phyloP scores from a whole-genome alignment of 1,284 basidiomycete species.

The Austroboletus rostrupii region DNA sequence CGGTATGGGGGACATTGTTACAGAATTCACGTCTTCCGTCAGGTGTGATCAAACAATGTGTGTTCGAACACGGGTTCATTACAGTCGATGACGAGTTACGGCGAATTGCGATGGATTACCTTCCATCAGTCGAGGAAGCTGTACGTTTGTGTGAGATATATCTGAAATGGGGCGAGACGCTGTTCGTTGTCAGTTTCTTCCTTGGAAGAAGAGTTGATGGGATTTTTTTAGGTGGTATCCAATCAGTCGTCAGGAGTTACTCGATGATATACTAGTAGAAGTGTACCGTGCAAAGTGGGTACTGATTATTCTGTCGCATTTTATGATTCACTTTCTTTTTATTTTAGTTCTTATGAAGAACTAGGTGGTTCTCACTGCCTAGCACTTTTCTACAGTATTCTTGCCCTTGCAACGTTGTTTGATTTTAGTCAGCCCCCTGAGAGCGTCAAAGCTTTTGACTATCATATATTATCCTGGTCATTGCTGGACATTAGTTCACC shows the following conservation, averaged over 20 bases:
- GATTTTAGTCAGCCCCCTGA: conserved; percentile 42
- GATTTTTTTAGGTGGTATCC: conserved; percentile 32
- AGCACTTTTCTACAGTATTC: conserved; percentile 52
- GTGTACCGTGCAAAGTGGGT: conserved; percentile 46
- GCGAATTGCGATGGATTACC: conserved; percentile 37
- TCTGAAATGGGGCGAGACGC: conserved; percentile 46
- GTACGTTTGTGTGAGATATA: conserved; percentile 53
- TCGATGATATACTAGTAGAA: conserved; percentile 45
- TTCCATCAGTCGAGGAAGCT: conserved; percentile 53
- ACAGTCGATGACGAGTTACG: conserved; percentile 33
- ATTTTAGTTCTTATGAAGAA: conserved; percentile 32
- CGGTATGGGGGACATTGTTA: conserved; percentile 14
- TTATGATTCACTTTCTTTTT: conserved; percentile 2
- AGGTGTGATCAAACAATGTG: conserved; percentile 29
- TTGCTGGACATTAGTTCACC: conserved; percentile 46
- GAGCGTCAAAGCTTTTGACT: conserved; percentile 52
- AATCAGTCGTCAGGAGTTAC: conserved; percentile 39
- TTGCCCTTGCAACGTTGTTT: conserved; percentile 49
- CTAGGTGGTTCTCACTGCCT: conserved; percentile 41
- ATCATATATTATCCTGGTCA: conserved; percentile 51
- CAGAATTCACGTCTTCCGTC: conserved; percentile 32
- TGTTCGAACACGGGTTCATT: conserved; percentile 31
- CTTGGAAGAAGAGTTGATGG: conserved; percentile 5
- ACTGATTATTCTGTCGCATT: conserved; percentile 6
- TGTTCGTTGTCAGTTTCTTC: conserved; percentile 35